Base-by-base conservation (phyloP, 108 stramenopile genomes). In the Cyclostephanos invisitatus region DNA sequence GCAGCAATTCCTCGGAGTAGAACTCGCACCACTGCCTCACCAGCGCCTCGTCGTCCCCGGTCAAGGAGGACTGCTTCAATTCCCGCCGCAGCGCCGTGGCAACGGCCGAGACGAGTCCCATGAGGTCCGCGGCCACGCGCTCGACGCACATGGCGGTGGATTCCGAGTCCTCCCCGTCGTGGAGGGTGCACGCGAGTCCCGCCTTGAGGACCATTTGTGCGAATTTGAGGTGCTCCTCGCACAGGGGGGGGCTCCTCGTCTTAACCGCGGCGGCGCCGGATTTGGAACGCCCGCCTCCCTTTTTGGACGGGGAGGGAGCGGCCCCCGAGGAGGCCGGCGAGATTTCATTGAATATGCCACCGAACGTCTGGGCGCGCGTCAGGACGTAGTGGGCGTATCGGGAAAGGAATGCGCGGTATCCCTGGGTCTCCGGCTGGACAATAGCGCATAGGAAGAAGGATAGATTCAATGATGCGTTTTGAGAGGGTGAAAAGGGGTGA, bases 361-460 rank as follows among this genome's bases (percentile, higher is more conserved):
- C 91, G 61, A 93, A 96, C 64, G 91, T 91, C 74, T 93, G 91
- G 20, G 89, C 88, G n/a, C 94, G 87, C 15, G 92, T 85, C 17
- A 96, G 70, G 6, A 96, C 94, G 62, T 93, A 96, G 83, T 96
- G 94, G 50, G 94, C 90, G 62, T 96, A 96, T 20, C 94, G 81
- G 46, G 90, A 81, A 77, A 96, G 77, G 78, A 92, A 96, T 21
- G 88, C 91, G 25, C 86, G 75, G 75, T 78, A 90, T 29, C 81
- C 83, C 17, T 80, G 73, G 46, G 72, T 81, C 57, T 91, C 89
- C 20, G 90, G 89, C 74, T 85, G 68, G 15, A 73, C 24, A 62
- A 57, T 21, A 22, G 7, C 20, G n/a, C 7, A 14, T 8, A 10
- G 50, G 50, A 18, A 25, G 63, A 73, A 59, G 59, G 59, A 60